A percentile compares a stretch with the other conserved stretches of the same genome.
These are phyloP conservation scores for Monilinia vaccinii-corymbosi DNA, from an alignment of 2,329 filamentous ascomycete genomes.

Conservation along the genomic window DNA sequence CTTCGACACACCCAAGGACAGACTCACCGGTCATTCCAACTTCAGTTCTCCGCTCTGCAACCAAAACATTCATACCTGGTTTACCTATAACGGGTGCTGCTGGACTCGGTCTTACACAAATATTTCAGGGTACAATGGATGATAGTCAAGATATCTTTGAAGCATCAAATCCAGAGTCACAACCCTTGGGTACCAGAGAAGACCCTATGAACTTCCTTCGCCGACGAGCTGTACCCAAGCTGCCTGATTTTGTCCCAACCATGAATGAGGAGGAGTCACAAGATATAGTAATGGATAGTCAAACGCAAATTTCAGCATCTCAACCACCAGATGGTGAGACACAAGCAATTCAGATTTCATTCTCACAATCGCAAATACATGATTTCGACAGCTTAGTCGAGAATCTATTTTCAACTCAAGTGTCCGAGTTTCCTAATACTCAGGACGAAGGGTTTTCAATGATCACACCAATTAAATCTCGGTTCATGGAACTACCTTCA, in stretches of 20 bases:
- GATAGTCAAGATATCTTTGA: slow-evolving; percentile 38
- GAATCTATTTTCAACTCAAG: slow-evolving; percentile 42
- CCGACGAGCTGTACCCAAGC: slow-evolving; percentile 38
- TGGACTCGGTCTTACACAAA: slow-evolving; percentile 73
- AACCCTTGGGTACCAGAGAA: slow-evolving; percentile 16
- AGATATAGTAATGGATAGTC: slow-evolving; percentile 41
- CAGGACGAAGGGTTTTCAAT: slow-evolving; percentile 72
- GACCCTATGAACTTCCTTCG: slow-evolving; percentile 43
- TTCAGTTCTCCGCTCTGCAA: slow-evolving; percentile 59
- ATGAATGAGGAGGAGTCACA: slow-evolving; percentile 33
- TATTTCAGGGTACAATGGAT: slow-evolving; percentile 85
- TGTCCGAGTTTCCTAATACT: slow-evolving; percentile 64
- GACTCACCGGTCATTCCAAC: slow-evolving; percentile 44
- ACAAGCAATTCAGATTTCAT: slow-evolving; percentile 42
- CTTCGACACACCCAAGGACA: slow-evolving; percentile 30
- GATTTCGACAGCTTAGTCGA: slow-evolving; percentile 48
- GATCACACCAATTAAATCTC: slow-evolving; percentile 59
- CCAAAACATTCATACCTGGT: slow-evolving; percentile 61
- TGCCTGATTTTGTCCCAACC: slow-evolving; percentile 37
- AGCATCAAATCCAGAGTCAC: slow-evolving; percentile 18
- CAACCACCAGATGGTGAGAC: slow-evolving; percentile 31
- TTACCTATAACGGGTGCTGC: slow-evolving; percentile 51
- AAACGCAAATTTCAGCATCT: slow-evolving; percentile 35
- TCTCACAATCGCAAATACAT: slow-evolving; percentile 51
- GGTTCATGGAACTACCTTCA: slow-evolving; percentile 55